phyloP scores from a whole-genome alignment of 2,329 filamentous ascomycete species.

The Epichloe aotearoae region DNA sequence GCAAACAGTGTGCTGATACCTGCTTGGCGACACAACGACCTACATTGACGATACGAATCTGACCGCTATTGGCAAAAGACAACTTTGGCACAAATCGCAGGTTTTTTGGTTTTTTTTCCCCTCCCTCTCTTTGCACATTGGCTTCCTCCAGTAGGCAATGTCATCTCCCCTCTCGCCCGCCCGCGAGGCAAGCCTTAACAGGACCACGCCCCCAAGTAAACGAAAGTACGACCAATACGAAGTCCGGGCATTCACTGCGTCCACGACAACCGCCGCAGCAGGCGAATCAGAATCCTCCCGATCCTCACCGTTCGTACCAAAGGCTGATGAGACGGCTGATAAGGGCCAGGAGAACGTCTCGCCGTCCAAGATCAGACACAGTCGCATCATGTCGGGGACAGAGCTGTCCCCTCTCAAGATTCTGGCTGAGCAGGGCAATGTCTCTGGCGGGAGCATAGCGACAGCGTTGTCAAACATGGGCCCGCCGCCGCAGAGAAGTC shows the following conservation, averaged over 20 bases:
- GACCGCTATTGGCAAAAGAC: neutral
- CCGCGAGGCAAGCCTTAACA: slow-evolving; percentile 25
- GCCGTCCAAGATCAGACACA: slow-evolving; percentile 35
- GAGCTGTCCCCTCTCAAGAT: slow-evolving; percentile 47
- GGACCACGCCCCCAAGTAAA: slow-evolving; percentile 18
- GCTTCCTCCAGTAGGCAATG: slow-evolving; percentile 13
- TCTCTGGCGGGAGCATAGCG: slow-evolving; percentile 10
- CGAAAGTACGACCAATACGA: slow-evolving; percentile 22
- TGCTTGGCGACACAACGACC: too few relatives aligned
- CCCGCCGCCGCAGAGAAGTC: slow-evolving; percentile 23
- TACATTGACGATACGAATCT: too few relatives aligned
- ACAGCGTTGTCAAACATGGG: neutral
- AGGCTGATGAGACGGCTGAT: slow-evolving; percentile 18
- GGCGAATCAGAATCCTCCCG: slow-evolving; percentile 1
- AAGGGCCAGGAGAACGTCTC: slow-evolving; percentile 33
- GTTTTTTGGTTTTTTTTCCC: too few relatives aligned
- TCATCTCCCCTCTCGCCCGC: slow-evolving; percentile 28
- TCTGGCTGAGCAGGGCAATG: slow-evolving; percentile 23
- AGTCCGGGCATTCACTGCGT: slow-evolving; percentile 15
- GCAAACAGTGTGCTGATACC: neutral
- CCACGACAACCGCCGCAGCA: neutral
- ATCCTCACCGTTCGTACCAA: slow-evolving; percentile 16
- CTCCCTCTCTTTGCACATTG: neutral
- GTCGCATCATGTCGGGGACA: slow-evolving; percentile 42
- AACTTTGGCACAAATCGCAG: neutral